Evolutionary conservation across 495 filamentous ascomycete genomes (phyloP), one percentile per base, ranked within the genome.

Genomic region (Aspergillus coremiiformis): DNA sequence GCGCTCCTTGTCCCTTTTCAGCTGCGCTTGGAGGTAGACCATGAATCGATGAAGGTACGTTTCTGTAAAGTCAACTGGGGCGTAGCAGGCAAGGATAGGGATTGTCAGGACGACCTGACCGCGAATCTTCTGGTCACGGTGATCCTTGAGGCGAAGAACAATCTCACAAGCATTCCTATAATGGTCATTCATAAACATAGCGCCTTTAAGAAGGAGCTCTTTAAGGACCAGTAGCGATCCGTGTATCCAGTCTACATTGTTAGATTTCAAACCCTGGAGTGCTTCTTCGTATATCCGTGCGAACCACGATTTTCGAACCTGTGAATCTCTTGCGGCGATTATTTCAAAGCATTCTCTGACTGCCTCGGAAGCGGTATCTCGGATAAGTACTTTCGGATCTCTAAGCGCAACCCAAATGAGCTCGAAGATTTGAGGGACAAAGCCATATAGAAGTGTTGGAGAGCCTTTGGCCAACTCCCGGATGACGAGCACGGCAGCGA

Each of bases 161-260:
- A 90, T 90, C 54, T 99, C 93, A 67, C 92, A 96, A 12, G 88
- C 84, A 41, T 94, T 88, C 27, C 81, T 74, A 57, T 93, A 92
- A 55, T 87, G 82, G 27, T 87, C 87, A 44, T 93, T 85, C 93
- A 99, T 96, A 71, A 94, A 99, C 93, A 97, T 99, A 53, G 90
- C 90, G 21, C 93, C 92, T 58, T 93, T 89, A 53, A 88, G 76
- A 14, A 97, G 81, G 22, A 99, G 78, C 65, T 96, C 92, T 64
- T 89, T 90, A 56, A 96, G 75, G 1, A 91, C 87, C 17, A 99
- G 77, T 32, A 99, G 78, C 11, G 90, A 95, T 24, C 90, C 94
- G 66, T 99, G 93, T 29, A 92, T 84, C 54, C 79, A 83, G 61
- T 99, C 93, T 39, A 88, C 75, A 27, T 87, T 89, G 52, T 80